Evolutionary conservation across 1,139 yeast genomes (phyloP).

Genomic region (Kluyveromyces marxianus): DNA sequence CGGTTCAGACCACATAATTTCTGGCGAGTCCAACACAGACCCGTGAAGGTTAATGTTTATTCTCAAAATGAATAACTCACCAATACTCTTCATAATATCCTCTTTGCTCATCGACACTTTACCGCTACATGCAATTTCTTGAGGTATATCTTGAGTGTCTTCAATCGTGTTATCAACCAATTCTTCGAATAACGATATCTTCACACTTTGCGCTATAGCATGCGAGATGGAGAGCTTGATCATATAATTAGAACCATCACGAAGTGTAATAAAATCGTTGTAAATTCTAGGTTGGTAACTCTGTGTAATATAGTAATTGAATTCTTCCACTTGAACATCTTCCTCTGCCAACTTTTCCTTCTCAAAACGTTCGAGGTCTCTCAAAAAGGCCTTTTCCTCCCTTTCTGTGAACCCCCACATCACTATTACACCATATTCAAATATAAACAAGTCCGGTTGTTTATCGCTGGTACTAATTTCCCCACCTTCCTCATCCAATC

Average conservation of each 20-base stretch:
- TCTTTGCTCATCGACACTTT: constrained; percentile 90
- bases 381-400: constrained; percentile 77
- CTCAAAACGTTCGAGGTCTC: constrained; percentile 81
- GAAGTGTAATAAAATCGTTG: constrained; percentile 84
- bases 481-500: constrained; percentile 90
- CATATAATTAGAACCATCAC: constrained; percentile 90
- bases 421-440: constrained; percentile 91
- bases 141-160: constrained; percentile 94
- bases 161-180: constrained; percentile 92
- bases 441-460: constrained; percentile 71
- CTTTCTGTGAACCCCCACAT: constrained; percentile 88
- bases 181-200: constrained; percentile 90
- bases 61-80: constrained; percentile 84
- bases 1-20: constrained; percentile 98
- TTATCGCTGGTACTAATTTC: constrained; percentile 74
- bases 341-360: constrained; percentile 83
- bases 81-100: constrained; percentile 93
- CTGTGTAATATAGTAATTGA: constrained; percentile 86
- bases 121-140: constrained; percentile 88
- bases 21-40: constrained; percentile 91
- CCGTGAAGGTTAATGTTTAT: constrained; percentile 92
- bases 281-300: constrained; percentile 92
- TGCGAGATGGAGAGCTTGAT: constrained; percentile 81
- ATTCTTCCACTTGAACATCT: constrained; percentile 89
- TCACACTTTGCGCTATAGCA: constrained; percentile 88